phyloP scores from a whole-genome alignment of 2,329 filamentous ascomycete genomes.

The Fusarium ambrosium region DNA sequence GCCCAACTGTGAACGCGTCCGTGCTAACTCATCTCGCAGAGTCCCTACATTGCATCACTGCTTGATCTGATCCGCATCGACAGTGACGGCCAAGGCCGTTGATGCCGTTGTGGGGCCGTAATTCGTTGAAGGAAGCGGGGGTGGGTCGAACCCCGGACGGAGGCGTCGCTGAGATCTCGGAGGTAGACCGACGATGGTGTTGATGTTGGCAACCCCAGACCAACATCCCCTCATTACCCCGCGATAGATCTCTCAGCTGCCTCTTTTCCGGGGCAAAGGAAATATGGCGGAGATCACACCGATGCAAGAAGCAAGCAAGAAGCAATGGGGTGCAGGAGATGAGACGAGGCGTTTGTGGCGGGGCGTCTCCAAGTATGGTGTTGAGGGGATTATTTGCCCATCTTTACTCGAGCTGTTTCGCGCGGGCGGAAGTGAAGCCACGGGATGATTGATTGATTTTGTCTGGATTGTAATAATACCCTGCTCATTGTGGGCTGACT shows the following conservation, averaged over 20 bases:
- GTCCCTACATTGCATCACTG: constrained; percentile 57
- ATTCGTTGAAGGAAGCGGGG: constrained; percentile 16
- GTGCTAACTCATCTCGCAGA: constrained; percentile 47
- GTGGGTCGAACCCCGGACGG: constrained; percentile 22
- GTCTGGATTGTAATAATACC: constrained; percentile 46
- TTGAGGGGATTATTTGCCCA: constrained; percentile 13
- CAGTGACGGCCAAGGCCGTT: constrained; percentile 45
- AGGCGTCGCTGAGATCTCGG: constrained; percentile 10
- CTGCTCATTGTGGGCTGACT: constrained; percentile 38
- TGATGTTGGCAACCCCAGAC: constrained; percentile 7
- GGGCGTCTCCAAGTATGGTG: constrained; percentile 4
- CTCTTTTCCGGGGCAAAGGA: constrained; percentile 24
- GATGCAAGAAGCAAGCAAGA: constrained; percentile 12
- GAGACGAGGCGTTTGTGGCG: constrained; percentile 28
- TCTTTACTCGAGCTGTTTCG: constrained; percentile 19
- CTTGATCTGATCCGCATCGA: constrained; percentile 55
- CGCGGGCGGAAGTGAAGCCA: constrained; percentile 30
- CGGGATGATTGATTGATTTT: constrained; percentile 27
- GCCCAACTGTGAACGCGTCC: not conserved
- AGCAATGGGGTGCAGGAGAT: constrained; percentile 19
- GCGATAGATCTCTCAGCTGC: constrained; percentile 21
- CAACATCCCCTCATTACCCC: constrained; percentile 17
- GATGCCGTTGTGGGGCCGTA: constrained; percentile 17
- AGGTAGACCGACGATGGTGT: constrained; percentile 13
- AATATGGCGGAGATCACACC: constrained; percentile 9